Evolutionary conservation across 2,329 filamentous ascomycete genomes (phyloP), one percentile per base, ranked within the genome.

Genomic region (Lasiodiplodia citricola): DNA sequence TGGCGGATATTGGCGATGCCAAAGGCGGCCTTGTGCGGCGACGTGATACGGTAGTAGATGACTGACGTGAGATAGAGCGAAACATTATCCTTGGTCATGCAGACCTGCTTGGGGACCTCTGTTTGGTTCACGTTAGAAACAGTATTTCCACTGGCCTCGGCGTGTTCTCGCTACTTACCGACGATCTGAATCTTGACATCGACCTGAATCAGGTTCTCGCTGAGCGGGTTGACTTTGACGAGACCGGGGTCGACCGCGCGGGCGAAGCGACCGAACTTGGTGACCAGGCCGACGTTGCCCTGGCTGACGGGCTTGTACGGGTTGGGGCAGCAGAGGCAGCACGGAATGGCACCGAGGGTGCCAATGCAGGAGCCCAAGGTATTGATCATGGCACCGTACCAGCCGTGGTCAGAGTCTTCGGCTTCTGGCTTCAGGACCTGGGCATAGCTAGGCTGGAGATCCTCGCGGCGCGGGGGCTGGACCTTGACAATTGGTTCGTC

Each of bases 51-150:
- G 85, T 99, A 99, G 87, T 99, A 99, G 83, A 99, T 97, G 79
- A 99, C 96, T 6, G 93, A 97, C 58, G 94, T 98, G 73, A 99
- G 87, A 75, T 94, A 91, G 52, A 99, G 87, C 56, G 92, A 97
- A 72, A 98, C 96, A 76, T 99, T 99, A 86, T 99, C 96, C 85
- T 98, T 98, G 80, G 96, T 99, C 94, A 99, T 99, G 86, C 96
- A 98, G 71, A 95, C 90, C 83, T 99, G 96, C 82, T 94, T 90
- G 21, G 95, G 95, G 28, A 99, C 96, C 85, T 99, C 91, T 82
- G 75, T 21, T 56, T 37, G 28, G 10, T 47, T n/a, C 35, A 13
- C 37, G 21, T 38, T 14, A 60, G 28, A 35, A 5, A 31, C 23
- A 51, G 25, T n/a, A 54, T 60, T 6, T 35, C 25, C 10, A 23